Percentiles rank a stretch among this genome's conserved stretches.
These are phyloP conservation scores for Cercophora scortea DNA, from an alignment of 495 filamentous ascomycete species.

Conservation along the genomic window DNA sequence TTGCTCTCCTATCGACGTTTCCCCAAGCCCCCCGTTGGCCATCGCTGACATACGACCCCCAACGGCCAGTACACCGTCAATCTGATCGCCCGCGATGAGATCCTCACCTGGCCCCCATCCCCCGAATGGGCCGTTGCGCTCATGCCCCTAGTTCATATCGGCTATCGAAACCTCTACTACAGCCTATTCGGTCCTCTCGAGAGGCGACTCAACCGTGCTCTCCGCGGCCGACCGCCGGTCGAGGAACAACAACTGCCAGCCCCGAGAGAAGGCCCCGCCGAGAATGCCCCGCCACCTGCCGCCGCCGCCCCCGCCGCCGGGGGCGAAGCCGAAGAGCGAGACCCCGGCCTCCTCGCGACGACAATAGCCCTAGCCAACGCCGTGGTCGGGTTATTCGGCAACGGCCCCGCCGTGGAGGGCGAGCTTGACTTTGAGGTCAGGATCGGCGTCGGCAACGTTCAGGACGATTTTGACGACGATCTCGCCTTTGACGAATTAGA, in stretches of 20 bases:
- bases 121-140: conserved; percentile 60
- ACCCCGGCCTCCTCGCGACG: conserved; percentile 5
- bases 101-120: conserved; percentile 61
- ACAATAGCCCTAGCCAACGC: conserved; percentile 10
- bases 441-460: conserved; percentile 34
- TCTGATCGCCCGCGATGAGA: conserved; percentile 15
- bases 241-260: conserved; percentile 5
- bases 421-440: conserved; percentile 31
- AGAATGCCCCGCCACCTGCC: background rate
- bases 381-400: conserved; percentile 1
- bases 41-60: background rate
- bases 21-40: too few relatives aligned
- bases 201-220: conserved; percentile 45
- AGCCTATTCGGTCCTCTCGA: conserved; percentile 54
- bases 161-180: conserved; percentile 62
- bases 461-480: background rate
- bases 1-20: background rate
- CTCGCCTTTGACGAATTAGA: background rate
- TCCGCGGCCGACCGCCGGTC: conserved; percentile 16
- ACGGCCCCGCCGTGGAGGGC: conserved; percentile 20
- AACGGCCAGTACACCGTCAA: conserved; percentile 13
- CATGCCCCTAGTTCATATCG: conserved; percentile 58
- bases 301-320: background rate
- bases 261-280: background rate
- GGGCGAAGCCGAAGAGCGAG: background rate